phyloP scores from a whole-genome alignment of 495 filamentous ascomycete genomes.

The Jackrogersella minutella region DNA sequence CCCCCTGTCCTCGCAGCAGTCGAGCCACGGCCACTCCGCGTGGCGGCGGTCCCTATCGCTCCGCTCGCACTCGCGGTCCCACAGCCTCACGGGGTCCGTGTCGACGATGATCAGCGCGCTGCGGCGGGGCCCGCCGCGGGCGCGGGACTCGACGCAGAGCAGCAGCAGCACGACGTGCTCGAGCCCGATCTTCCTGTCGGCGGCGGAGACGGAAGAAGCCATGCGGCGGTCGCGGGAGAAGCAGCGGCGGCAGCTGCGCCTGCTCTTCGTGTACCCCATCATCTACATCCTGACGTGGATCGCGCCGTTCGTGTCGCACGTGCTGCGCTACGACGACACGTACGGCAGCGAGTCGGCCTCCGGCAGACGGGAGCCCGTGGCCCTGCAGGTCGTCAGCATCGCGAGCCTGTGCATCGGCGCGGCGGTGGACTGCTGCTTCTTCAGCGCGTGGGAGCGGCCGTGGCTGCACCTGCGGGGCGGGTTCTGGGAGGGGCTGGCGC shows the following conservation, averaged over 20 bases:
- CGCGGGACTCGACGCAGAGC: not conserved
- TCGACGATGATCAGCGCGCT: constrained; percentile 37
- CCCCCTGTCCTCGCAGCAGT: constrained; percentile 11
- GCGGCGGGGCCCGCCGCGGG: constrained; percentile 39
- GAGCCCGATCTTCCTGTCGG: constrained; percentile 32
- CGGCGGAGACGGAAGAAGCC: constrained; percentile 34
- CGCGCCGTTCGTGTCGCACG: constrained; percentile 71
- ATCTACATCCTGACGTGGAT: constrained; percentile 78
- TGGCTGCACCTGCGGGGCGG: constrained; percentile 68
- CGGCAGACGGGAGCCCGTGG: constrained; percentile 56
- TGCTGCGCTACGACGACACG: constrained; percentile 60
- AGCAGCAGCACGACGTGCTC: not conserved
- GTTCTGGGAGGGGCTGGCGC: constrained; percentile 48
- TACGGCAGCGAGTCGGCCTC: too few species aligned
- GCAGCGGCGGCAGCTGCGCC: constrained; percentile 70
- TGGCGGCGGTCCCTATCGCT: constrained; percentile 22
- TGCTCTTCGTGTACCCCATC: constrained; percentile 75
- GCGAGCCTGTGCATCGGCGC: constrained; percentile 67
- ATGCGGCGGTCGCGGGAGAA: constrained; percentile 56
- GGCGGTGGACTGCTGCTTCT: constrained; percentile 71
- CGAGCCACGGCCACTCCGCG: not conserved
- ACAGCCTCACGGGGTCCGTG: constrained; percentile 18
- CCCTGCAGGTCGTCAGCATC: constrained; percentile 62
- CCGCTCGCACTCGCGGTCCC: not conserved
- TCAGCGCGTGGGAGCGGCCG: constrained; percentile 70